Base-by-base conservation (phyloP, 495 filamentous ascomycete species). In the Lepidopterella palustris region DNA sequence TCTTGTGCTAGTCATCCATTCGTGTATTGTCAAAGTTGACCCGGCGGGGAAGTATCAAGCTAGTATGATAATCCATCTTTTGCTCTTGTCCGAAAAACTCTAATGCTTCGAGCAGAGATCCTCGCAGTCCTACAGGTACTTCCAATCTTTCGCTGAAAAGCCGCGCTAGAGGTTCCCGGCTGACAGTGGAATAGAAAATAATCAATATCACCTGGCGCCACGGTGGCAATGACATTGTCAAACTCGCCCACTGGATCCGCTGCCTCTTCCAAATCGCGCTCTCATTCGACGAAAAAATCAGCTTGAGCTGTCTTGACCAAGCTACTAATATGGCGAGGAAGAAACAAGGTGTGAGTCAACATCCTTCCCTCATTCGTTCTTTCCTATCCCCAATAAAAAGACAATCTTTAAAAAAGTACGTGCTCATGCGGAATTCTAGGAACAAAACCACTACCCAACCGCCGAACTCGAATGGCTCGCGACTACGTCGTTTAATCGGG, bases 391-490 rank as follows among this genome's bases (percentile, higher is more conserved):
- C n/a, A 27, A 24, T 10, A 23, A 50, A 27, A 18, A 3, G 2
- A 2, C 5, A 2, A 11, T 11, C 21, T 57, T 32, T 27, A 15
- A 9, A 25, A 24, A 31, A 15, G 48, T 35, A 40, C 20, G 29
- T 23, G 47, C 55, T 59, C 56, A 66, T 47, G 6, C 31, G 2
- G 18, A 32, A 8, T 20, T 15, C 1, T 53, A 68, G 59, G 51
- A 47, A 50, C 62, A 75, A 11, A 69, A 78, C 11, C 66, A 67
- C 2, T 95, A 89, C 66, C 88, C 88, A 3, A 58, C 71, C 9
- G 79, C 81, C 5, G 91, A 96, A 61, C 73, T 96, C 2, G 83
- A 87, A 63, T 92, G 87, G 86, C 80, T 97, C 27, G 84, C 84
- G 0, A 82, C 82, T 0, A 82, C 79, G 2, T 72, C 85, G 0